Base-by-base conservation (phyloP, 495 filamentous ascomycete species). In the Penicillium angulare region DNA sequence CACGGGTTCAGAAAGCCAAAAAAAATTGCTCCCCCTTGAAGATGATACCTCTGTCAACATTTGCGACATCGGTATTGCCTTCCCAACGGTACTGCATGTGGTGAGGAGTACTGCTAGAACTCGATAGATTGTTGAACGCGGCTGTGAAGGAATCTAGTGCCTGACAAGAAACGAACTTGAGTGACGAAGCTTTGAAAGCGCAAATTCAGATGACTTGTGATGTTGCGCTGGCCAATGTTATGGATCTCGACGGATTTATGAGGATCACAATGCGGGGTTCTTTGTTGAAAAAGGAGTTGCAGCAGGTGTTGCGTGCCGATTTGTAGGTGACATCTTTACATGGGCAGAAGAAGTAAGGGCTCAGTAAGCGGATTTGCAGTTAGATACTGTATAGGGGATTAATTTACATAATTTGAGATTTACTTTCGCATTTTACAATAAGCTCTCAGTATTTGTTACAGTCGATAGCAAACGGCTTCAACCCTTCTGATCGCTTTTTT, bases 241-340 rank as follows among this genome's bases (percentile, higher is more conserved):
- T 66, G 26, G 59, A 61, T 18, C 52, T 69, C 33, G 46, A 63
- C 63, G 59, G 38, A 57, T 66, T 21, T 50, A 52, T 27, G 41
- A 49, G 33, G 50, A 66, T 55, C 55, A 48, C 52, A 43, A 67
- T 31, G 55, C 60, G 27, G 36, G 45, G 5, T 63, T 63, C 33
- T 61, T 68, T 34, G 48, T 53, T 17, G 36, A 53, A 31, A 47
- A 56, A 16, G 53, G 53, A 27, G 29, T 50, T 24, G 45, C 52
- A 42, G 34, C 27, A 13, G 60, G 63, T 49, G 47, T 48, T 53
- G 56, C 63, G 15, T 20, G 48, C 16, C 49, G 51, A 35, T 56
- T 66, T 36, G 56, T 66, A 26, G 32, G 43, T 45, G 55, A 65
- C 47, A 65, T 65, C 49, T 21, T 49, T 22, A 46, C 57, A 16